Evolutionary conservation across 208 protist genomes (phyloP).

Genomic region (Leishmania arabica): DNA sequence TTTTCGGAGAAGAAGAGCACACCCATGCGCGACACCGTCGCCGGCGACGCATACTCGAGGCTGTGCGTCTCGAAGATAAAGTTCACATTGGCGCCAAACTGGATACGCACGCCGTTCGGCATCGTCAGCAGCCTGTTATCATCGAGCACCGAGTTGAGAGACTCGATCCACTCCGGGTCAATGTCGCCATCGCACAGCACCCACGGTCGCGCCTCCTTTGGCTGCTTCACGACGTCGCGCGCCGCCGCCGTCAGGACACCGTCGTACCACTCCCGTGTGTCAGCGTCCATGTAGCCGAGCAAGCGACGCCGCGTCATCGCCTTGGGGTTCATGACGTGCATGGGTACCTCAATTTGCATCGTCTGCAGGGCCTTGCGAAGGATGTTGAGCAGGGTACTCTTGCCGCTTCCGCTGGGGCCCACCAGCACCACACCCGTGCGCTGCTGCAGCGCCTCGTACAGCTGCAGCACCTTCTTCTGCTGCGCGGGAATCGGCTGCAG

Average conservation of each 20-base stretch:
- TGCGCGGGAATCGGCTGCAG: slow-evolving; percentile 75
- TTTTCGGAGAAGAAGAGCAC: slow-evolving; percentile 96
- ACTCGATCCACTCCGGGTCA: slow-evolving; percentile 99
- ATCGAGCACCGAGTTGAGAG: slow-evolving; percentile 98
- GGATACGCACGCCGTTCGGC: slow-evolving; percentile 97
- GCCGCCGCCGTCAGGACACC: slow-evolving; percentile 97
- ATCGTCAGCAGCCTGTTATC: slow-evolving; percentile 99
- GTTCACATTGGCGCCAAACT: slow-evolving; percentile 95
- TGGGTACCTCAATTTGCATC: slow-evolving; percentile 70
- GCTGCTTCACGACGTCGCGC: slow-evolving; percentile 80
- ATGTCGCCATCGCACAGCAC: slow-evolving; percentile 98
- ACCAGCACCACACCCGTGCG: slow-evolving; percentile 95
- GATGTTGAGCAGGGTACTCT: slow-evolving; percentile 89
- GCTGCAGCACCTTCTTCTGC: slow-evolving; percentile 92
- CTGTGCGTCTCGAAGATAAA: slow-evolving; percentile 98
- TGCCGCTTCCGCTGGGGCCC: slow-evolving; percentile 92
- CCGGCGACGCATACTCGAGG: slow-evolving; percentile 98
- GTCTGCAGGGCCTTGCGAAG: slow-evolving; percentile 83
- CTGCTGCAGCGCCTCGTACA: slow-evolving; percentile 94
- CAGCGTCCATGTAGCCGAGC: slow-evolving; percentile 95
- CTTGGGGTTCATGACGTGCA: slow-evolving; percentile 94
- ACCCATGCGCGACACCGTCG: slow-evolving; percentile 97
- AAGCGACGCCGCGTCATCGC: slow-evolving; percentile 93
- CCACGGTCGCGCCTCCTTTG: slow-evolving; percentile 82
- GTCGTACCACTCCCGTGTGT: slow-evolving; percentile 98